These are phyloP conservation scores for Drechslerella stenobrocha DNA, from an alignment of 2,329 filamentous ascomycete genomes.

Conservation along the genomic window DNA sequence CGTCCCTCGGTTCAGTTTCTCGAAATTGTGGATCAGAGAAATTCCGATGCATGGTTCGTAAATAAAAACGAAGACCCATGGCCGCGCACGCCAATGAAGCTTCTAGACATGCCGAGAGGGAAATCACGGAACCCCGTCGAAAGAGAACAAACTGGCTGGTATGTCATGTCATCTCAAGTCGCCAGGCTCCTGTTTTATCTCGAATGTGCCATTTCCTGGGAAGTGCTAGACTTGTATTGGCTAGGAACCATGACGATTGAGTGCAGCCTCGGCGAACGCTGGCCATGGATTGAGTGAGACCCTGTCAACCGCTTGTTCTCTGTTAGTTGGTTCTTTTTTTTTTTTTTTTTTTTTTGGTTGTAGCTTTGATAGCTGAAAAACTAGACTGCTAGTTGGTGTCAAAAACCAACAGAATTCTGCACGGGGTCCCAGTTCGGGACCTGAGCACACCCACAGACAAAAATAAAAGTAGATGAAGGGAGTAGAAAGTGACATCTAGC, in stretches of 20 bases:
- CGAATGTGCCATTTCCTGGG: slow-evolving; percentile 12
- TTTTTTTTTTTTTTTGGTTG: too few relatives aligned
- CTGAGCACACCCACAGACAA: too few relatives aligned
- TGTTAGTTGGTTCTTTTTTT: too few relatives aligned
- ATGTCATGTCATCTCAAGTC: slow-evolving; percentile 1
- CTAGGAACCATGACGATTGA: neutral
- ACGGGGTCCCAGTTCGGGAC: too few relatives aligned
- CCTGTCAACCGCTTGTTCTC: too few relatives aligned
- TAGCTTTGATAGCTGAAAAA: slow-evolving; percentile 22
- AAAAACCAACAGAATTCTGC: too few relatives aligned
- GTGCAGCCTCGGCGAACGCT: too few relatives aligned
- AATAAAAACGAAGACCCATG: slow-evolving; percentile 12
- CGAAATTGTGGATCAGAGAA: slow-evolving; percentile 31
- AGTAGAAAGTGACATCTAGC: neutral
- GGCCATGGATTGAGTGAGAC: too few relatives aligned
- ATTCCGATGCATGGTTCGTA: slow-evolving; percentile 9
- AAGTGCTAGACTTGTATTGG: slow-evolving; percentile 5
- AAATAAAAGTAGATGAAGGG: too few relatives aligned
- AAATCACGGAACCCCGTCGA: too few relatives aligned
- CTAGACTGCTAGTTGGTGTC: slow-evolving; percentile 4
- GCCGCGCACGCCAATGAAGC: slow-evolving; percentile 1
- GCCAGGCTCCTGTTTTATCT: slow-evolving; percentile 2
- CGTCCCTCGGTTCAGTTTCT: slow-evolving; percentile 32
- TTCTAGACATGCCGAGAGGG: neutral
- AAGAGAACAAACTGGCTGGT: too few relatives aligned